Conservation (phyloP, 768 basidiomycete genomes). For the Leucosporidium creatinivorum region DNA sequence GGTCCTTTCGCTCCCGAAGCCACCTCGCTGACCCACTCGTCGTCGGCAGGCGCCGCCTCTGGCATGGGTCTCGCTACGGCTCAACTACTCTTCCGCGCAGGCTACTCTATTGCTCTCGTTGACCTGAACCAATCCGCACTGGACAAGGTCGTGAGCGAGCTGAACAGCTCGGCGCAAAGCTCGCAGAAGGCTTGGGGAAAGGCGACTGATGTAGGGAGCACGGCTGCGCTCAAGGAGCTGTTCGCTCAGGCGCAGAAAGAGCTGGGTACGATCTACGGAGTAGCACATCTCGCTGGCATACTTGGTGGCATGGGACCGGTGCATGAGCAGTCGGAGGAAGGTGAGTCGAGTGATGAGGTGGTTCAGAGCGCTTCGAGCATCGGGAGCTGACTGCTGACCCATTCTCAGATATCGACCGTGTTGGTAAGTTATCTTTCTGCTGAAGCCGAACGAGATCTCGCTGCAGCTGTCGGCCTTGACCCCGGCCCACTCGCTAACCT, state of each 20-base stretch:
- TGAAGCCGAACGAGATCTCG: too few species aligned
- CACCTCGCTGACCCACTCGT: background rate
- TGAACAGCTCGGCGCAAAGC: background rate
- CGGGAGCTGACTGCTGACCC: too few species aligned
- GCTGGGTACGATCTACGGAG: background rate
- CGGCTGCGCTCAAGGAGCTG: background rate
- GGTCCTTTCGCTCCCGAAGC: background rate
- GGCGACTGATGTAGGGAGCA: background rate
- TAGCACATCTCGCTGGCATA: background rate
- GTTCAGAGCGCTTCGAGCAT: too few species aligned
- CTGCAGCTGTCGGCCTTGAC: too few species aligned
- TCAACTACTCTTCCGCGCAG: background rate
- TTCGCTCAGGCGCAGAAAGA: background rate
- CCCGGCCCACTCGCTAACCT: background rate
- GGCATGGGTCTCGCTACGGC: conserved; percentile 13
- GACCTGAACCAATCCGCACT: background rate
- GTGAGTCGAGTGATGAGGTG: too few species aligned
- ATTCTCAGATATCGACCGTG: background rate
- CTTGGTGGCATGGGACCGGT: conserved; percentile 2
- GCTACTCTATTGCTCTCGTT: background rate
- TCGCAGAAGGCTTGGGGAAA: conserved; percentile 5
- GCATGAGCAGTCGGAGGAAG: background rate
- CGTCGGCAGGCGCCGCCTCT: background rate
- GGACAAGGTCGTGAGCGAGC: background rate
- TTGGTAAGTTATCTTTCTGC: background rate